Evolutionary conservation across 352 stramenopile species (phyloP).

Genomic region (Phytopythium delawarense): DNA sequence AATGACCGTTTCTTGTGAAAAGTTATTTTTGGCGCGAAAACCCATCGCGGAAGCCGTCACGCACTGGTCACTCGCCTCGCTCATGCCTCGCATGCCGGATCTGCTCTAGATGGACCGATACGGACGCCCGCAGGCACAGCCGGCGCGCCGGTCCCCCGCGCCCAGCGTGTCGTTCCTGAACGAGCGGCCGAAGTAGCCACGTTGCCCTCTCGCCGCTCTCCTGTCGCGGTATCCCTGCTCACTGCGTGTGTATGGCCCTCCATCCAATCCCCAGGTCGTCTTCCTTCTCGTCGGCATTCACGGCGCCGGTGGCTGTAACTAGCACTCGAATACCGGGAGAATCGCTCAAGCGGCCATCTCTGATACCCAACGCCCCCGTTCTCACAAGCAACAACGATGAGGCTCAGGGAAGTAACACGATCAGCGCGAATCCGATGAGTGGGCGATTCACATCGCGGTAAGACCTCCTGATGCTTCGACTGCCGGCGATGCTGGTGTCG

Average conservation of each 20-base stretch:
- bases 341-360: not conserved
- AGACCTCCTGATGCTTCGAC: not conserved
- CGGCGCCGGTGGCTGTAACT: not conserved
- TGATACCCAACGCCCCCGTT: not conserved
- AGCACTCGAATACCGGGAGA: not conserved
- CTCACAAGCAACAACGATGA: not conserved
- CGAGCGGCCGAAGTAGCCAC: conserved; percentile 24
- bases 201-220: not conserved
- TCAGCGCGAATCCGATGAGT: not conserved
- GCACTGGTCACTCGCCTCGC: not conserved
- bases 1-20: not conserved
- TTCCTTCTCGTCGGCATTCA: not conserved
- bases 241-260: not conserved
- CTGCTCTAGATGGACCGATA: conserved; percentile 36
- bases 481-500: not conserved
- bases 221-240: not conserved
- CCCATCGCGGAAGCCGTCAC: not conserved
- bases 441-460: not conserved
- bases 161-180: conserved; percentile 38
- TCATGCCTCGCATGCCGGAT: not conserved
- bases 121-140: conserved; percentile 25
- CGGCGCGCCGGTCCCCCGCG: conserved; percentile 10
- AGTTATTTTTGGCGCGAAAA: not conserved
- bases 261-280: not conserved
- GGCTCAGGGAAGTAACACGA: not conserved